These are phyloP conservation scores for Candida sanyaensis DNA, from an alignment of 1,139 yeast genomes.

Conservation along the genomic window DNA sequence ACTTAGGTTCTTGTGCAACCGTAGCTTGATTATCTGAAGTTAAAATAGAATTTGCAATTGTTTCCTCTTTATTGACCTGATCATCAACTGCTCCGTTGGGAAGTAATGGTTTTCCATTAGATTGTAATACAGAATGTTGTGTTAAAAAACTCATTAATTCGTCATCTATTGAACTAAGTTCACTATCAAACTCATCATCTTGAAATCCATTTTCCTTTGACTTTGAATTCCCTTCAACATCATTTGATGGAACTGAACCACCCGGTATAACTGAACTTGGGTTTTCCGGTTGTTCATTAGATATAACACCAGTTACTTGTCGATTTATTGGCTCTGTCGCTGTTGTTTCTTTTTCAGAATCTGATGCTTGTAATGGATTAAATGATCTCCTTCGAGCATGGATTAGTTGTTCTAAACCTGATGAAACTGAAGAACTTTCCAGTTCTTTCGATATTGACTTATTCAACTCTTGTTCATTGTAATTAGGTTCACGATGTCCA, in stretches of 20 bases:
- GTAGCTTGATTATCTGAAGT: neutral
- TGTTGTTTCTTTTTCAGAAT: no score
- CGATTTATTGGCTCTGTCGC: no score
- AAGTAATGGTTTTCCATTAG: neutral
- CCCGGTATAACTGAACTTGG: no score
- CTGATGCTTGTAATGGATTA: no score
- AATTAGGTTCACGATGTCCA: no score
- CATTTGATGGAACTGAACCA: neutral
- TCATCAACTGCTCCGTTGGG: neutral
- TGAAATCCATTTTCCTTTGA: neutral
- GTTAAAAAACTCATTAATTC: slow-evolving; percentile 14
- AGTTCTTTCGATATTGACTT: no score
- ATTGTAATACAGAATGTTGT: neutral
- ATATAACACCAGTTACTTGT: no score
- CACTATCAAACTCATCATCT: slow-evolving; percentile 1
- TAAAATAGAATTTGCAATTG: neutral
- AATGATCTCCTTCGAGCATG: no score
- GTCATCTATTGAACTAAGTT: slow-evolving; percentile 16
- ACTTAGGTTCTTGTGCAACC: neutral
- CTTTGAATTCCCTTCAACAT: neutral
- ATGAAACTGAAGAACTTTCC: no score
- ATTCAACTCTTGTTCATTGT: no score
- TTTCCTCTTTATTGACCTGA: neutral
- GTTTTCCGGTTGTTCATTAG: no score
- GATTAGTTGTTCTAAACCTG: no score